A percentile compares a stretch with the other conserved stretches of the same genome.
phyloP scores from a whole-genome alignment of 2,329 filamentous ascomycete species.

The Alternaria hordeiaustralica region DNA sequence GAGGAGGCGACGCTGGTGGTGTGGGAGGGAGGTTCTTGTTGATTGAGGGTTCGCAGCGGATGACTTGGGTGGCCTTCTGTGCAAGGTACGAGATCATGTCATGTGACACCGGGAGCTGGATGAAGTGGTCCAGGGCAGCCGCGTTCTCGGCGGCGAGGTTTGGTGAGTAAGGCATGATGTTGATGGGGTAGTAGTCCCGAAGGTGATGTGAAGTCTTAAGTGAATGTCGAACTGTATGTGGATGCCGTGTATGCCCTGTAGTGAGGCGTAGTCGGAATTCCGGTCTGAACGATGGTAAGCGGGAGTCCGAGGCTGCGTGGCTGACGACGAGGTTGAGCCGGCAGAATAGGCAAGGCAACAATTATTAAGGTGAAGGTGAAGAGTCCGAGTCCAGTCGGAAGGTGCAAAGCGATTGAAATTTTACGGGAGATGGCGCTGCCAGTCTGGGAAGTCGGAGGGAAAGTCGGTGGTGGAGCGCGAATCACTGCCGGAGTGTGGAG shows the following conservation, averaged over 20 bases:
- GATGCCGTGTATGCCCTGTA: slow-evolving; percentile 35
- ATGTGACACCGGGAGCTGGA: slow-evolving; percentile 75
- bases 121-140: slow-evolving; percentile 78
- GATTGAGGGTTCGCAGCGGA: slow-evolving; percentile 71
- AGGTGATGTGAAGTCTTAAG: slow-evolving; percentile 25
- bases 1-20: slow-evolving; percentile 65
- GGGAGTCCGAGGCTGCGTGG: slow-evolving; percentile 41
- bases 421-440: slow-evolving; percentile 37
- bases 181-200: slow-evolving; percentile 21
- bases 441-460: slow-evolving; percentile 28
- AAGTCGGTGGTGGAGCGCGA: slow-evolving; percentile 23
- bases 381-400: slow-evolving; percentile 33
- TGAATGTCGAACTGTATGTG: slow-evolving; percentile 15
- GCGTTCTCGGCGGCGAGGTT: slow-evolving; percentile 64
- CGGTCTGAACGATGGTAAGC: slow-evolving; percentile 46
- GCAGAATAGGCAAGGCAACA: slow-evolving; percentile 22
- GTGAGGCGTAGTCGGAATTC: slow-evolving; percentile 33
- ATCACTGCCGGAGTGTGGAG: slow-evolving; percentile 37
- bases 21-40: slow-evolving; percentile 63
- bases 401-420: slow-evolving; percentile 18
- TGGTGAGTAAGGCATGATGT: slow-evolving; percentile 55
- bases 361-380: slow-evolving; percentile 37
- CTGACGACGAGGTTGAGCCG: slow-evolving; percentile 39
- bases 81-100: slow-evolving; percentile 82
- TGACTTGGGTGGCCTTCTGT: slow-evolving; percentile 75